Conservation (phyloP, 805 yeast genomes). For the Vanderwaltozyma verrucispora region DNA sequence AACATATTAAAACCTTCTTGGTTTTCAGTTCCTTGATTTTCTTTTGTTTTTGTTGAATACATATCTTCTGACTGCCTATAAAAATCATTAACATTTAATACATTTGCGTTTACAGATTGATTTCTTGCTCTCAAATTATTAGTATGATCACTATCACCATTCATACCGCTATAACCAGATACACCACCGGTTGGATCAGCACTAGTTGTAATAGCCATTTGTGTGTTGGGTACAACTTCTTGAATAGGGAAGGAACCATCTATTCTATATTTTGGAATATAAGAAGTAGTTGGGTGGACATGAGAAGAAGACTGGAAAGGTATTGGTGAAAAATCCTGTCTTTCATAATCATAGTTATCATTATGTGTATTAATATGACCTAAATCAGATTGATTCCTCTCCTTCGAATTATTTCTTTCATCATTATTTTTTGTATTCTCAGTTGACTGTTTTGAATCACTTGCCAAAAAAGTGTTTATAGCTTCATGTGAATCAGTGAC, state of each 20-base stretch:
- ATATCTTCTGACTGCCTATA: constrained; percentile 6
- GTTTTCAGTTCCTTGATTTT: constrained; percentile 1
- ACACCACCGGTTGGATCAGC: constrained; percentile 2
- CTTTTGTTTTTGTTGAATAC: not conserved
- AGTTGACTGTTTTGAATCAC: not conserved
- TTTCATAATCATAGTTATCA: constrained; percentile 13
- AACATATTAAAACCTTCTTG: not conserved
- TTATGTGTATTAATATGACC: not conserved
- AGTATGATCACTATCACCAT: constrained; percentile 5
- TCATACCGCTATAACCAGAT: no score
- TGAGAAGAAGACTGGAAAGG: constrained; percentile 1
- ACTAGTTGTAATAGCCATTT: constrained; percentile 9
- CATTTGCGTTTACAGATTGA: constrained; percentile 15
- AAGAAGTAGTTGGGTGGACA: constrained; percentile 10
- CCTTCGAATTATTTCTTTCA: not conserved
- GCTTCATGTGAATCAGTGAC: not conserved
- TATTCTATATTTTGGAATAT: constrained; percentile 21
- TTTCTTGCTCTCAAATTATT: constrained; percentile 11
- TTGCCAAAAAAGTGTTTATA: not conserved
- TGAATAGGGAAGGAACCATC: constrained; percentile 17
- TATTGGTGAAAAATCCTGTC: constrained; percentile 11
- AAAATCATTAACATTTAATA: constrained; percentile 12
- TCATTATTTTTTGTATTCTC: constrained; percentile 1
- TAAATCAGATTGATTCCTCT: no score
- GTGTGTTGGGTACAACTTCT: constrained; percentile 26